Evolutionary conservation across 495 filamentous ascomycete species (phyloP).

Genomic region (Chaetomium cochliodes): DNA sequence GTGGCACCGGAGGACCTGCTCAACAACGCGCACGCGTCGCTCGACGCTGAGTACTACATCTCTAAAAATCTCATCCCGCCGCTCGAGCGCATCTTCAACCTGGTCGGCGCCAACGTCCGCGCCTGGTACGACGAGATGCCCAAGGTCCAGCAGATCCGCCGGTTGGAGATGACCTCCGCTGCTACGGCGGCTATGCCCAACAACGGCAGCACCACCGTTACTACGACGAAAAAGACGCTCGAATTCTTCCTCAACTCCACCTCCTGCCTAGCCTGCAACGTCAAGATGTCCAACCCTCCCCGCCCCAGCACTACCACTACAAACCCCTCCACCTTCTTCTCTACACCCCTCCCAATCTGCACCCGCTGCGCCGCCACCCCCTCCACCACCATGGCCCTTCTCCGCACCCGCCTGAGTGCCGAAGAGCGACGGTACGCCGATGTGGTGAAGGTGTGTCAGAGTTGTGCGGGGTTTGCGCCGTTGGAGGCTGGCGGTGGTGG

Average conservation of each 20-base stretch:
- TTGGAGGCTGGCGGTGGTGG: slow-evolving; percentile 51
- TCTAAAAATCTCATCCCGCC: slow-evolving; percentile 93
- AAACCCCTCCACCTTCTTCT: neutral
- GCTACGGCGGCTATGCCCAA: neutral
- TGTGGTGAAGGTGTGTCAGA: slow-evolving; percentile 75
- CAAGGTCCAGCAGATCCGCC: slow-evolving; percentile 72
- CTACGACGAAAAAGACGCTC: slow-evolving; percentile 56
- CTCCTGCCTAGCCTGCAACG: slow-evolving; percentile 72
- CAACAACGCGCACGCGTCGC: slow-evolving; percentile 66
- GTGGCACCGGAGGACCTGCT: slow-evolving; percentile 84
- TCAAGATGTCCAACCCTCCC: slow-evolving; percentile 53
- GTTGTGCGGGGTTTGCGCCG: slow-evolving; percentile 70
- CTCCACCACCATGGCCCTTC: slow-evolving; percentile 57
- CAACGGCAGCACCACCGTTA: neutral
- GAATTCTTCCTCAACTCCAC: slow-evolving; percentile 85
- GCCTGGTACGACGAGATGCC: slow-evolving; percentile 98
- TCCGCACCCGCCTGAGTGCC: slow-evolving; percentile 58
- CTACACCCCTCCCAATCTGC: slow-evolving; percentile 53
- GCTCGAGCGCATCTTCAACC: slow-evolving; percentile 92
- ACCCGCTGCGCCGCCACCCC: slow-evolving; percentile 55
- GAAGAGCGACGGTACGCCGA: slow-evolving; percentile 65
- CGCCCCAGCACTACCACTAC: neutral
- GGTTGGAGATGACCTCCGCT: slow-evolving; percentile 48
- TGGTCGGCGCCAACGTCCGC: slow-evolving; percentile 88
- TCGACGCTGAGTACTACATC: slow-evolving; percentile 98